These are phyloP conservation scores for Aspergillus olivimuriae DNA, from an alignment of 495 filamentous ascomycete species.

Conservation along the genomic window DNA sequence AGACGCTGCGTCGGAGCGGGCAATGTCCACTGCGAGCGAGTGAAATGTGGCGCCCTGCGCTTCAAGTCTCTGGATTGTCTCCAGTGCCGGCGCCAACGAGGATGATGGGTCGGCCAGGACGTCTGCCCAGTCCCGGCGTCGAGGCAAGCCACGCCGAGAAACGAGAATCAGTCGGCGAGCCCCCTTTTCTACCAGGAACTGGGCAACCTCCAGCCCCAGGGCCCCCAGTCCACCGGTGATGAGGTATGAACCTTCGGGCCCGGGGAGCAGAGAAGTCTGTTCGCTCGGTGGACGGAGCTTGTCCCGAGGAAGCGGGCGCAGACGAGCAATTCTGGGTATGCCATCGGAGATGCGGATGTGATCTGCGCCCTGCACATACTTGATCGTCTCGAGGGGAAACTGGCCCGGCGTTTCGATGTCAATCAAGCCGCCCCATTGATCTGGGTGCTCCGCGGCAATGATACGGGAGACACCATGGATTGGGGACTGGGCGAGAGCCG, in stretches of 20 bases:
- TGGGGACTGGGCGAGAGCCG: slow-evolving; percentile 28
- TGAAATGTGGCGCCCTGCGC: slow-evolving; percentile 20
- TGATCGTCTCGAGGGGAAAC: slow-evolving; percentile 25
- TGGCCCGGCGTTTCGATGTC: slow-evolving; percentile 16
- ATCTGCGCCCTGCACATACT: slow-evolving; percentile 32
- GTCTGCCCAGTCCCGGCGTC: slow-evolving; percentile 21
- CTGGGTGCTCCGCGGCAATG: slow-evolving; percentile 32
- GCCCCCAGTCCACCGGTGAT: slow-evolving; percentile 41
- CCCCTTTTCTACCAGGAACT: slow-evolving; percentile 31
- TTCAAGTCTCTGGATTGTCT: slow-evolving; percentile 23
- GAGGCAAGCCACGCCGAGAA: slow-evolving; percentile 29
- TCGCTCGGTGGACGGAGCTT: background rate
- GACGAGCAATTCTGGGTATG: slow-evolving; percentile 24
- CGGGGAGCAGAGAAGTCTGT: slow-evolving; percentile 13
- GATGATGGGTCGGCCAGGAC: too few species aligned
- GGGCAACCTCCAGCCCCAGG: slow-evolving; percentile 32
- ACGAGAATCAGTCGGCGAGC: slow-evolving; percentile 36
- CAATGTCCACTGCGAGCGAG: slow-evolving; percentile 22
- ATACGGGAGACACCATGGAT: slow-evolving; percentile 31
- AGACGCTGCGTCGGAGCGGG: slow-evolving; percentile 4
- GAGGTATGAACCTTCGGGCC: slow-evolving; percentile 38
- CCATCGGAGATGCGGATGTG: slow-evolving; percentile 41
- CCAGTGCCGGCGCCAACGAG: too few species aligned
- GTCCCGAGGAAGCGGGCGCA: slow-evolving; percentile 23
- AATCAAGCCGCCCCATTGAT: slow-evolving; percentile 32